Evolutionary conservation across 345 rosid genomes (phyloP).

Genomic region (Citropsis articulata): DNA sequence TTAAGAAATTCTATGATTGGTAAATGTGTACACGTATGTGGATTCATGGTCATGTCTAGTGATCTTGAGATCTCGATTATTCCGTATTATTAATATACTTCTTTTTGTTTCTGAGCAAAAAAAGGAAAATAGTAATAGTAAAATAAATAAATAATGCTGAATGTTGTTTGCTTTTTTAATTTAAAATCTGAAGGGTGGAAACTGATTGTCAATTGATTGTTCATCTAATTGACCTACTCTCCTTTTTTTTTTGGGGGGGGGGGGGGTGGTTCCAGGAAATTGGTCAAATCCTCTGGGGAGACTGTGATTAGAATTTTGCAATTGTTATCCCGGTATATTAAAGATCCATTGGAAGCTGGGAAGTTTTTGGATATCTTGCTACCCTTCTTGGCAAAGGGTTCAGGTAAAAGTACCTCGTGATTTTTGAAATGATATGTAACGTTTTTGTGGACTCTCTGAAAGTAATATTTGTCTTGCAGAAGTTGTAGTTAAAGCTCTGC

Average conservation of each 20-base stretch:
- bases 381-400: slow-evolving; percentile 52
- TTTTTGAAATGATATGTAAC: not conserved
- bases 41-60: not conserved
- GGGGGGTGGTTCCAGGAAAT: slow-evolving; percentile 44
- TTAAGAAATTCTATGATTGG: not conserved
- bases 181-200: not conserved
- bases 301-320: slow-evolving; percentile 59
- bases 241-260: not conserved
- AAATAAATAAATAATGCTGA: no score
- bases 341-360: slow-evolving; percentile 43
- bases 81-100: no score
- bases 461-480: slow-evolving; percentile 41
- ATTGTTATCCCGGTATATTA: slow-evolving; percentile 56
- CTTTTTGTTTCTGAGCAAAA: not conserved
- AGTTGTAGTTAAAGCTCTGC: slow-evolving; percentile 49
- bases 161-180: not conserved
- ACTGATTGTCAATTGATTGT: not conserved
- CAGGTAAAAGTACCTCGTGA: slow-evolving; percentile 46
- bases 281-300: slow-evolving; percentile 63
- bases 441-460: not conserved
- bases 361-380: slow-evolving; percentile 72
- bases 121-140: no score
- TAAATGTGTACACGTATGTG: not conserved
- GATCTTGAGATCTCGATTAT: not conserved
- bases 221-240: not conserved